Base-by-base conservation (phyloP, 306 rosid genomes). In the Neltuma alba region DNA sequence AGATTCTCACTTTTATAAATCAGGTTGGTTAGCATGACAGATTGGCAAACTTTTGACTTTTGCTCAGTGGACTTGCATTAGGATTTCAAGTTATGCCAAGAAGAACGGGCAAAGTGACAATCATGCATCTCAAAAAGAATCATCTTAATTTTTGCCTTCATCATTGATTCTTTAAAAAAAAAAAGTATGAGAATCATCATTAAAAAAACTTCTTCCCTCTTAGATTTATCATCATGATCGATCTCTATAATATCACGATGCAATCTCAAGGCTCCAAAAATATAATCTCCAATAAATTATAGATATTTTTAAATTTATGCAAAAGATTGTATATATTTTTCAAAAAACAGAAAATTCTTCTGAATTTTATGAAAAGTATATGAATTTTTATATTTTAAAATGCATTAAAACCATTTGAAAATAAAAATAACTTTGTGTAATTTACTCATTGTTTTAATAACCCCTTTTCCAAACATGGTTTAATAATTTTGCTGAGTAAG, bases 31-130 rank as follows among this genome's bases (percentile, higher is more conserved):
- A n/a, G 48, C 42, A 11, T n/a, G 42, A 37, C 30, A 8, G 72
- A 20, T 68, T 41, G 31, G 54, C 54, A 68, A 68, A 13, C 54
- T 41, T 68, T 68, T 68, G 54, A 68, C 73, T 40, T 23, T 41
- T 68, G 0, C 5, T 23, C 0, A 6, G 11, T 40, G 73, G 12
- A 68, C 25, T 23, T 23, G 54, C 73, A 12, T 23, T 23, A 10
- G 30, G 9, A 27, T 68, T 68, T 16, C 50, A 68, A 9, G 52
- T 68, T 41, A 4, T 68, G 52, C 73, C 73, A 41, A 68, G 52
- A 68, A 40, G 28, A 41, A 23, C 30, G 72, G 54, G 36, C 27
- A 68, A 64, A 68, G 73, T 23, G 52, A 40, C 73, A 40, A 68
- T 68, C 30, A 66, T n/a, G 72, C 48, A 66, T 66, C 50, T 66